A percentile compares a stretch with the other conserved stretches of the same genome.
phyloP scores from a whole-genome alignment of 176 grass and related monocot genomes.

The Carex kokanica region DNA sequence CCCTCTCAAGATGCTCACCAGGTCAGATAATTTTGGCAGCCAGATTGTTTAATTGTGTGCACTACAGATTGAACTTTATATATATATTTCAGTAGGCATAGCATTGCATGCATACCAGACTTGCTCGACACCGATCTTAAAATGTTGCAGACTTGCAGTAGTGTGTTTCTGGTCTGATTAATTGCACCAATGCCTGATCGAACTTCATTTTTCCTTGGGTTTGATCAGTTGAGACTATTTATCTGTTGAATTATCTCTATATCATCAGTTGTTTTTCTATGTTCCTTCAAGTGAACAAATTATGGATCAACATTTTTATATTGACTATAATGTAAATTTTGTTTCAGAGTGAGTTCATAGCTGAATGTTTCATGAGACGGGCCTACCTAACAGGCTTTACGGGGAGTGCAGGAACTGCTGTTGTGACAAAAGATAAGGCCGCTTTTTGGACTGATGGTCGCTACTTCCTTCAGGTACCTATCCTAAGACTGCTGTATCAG shows the following conservation, averaged over 20 bases:
- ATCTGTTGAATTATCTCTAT: neutral
- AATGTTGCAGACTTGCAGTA: too few species aligned
- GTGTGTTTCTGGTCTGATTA: too few species aligned
- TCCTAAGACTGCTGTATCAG: neutral
- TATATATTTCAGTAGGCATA: too few species aligned
- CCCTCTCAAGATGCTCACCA: constrained; percentile 96
- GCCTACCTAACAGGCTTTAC: constrained; percentile 82
- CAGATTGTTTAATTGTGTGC: neutral
- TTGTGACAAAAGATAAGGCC: constrained; percentile 83
- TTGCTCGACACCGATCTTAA: too few species aligned
- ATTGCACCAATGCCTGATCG: neutral
- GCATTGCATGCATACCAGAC: too few species aligned
- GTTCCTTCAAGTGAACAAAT: neutral
- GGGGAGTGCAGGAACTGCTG: constrained; percentile 93
- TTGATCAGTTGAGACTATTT: neutral
- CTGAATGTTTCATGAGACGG: constrained; percentile 85
- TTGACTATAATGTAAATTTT: neutral
- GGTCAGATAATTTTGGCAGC: constrained; percentile 22
- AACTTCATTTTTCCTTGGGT: neutral
- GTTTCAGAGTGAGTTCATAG: constrained; percentile 80
- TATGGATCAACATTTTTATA: neutral
- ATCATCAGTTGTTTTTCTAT: neutral
- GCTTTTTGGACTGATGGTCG: constrained; percentile 98
- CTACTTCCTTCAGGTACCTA: constrained; percentile 87
- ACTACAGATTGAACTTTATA: neutral